Conservation (phyloP, 148 eudicot species). For the Drosera capensis region DNA sequence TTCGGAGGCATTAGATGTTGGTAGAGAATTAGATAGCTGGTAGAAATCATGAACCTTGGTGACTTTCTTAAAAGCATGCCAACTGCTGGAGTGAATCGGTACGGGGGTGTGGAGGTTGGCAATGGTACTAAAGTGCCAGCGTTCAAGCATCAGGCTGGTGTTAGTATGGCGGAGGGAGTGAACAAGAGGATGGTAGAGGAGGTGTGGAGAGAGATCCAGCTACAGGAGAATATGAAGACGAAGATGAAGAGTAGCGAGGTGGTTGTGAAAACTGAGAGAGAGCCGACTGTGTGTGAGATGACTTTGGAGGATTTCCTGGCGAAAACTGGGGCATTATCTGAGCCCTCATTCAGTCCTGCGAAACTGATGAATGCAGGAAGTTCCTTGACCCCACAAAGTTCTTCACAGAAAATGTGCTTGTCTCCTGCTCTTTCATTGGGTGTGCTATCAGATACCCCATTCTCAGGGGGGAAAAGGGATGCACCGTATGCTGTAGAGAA, state of each 20-base stretch:
- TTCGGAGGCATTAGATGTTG: constrained; percentile 15
- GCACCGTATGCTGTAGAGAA: constrained; percentile 19
- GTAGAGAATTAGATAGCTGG: constrained; percentile 5
- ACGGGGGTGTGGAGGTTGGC: constrained; percentile 12
- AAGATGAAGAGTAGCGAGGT: constrained; percentile 16
- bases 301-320: constrained; percentile 66
- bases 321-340: constrained; percentile 48
- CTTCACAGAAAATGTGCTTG: constrained; percentile 24
- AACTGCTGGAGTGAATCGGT: constrained; percentile 16
- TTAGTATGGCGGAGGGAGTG: constrained; percentile 24
- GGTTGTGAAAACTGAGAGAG: constrained; percentile 17
- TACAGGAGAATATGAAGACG: constrained; percentile 11
- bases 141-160: constrained; percentile 35
- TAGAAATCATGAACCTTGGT: constrained; percentile 29
- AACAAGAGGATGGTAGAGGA: constrained; percentile 45
- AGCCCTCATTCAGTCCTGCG: constrained; percentile 21
- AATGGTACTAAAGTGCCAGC: constrained; percentile 20
- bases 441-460: constrained; percentile 26
- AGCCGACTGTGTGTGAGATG: constrained; percentile 38
- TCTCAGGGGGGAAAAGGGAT: constrained; percentile 22
- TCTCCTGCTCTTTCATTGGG: constrained; percentile 34
- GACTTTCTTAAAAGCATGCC: constrained; percentile 23
- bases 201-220: constrained; percentile 26
- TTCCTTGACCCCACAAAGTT: constrained; percentile 16
- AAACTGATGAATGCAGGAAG: constrained; percentile 27